These are phyloP conservation scores for Fusarium penzigii DNA, from an alignment of 2,329 filamentous ascomycete species.

Conservation along the genomic window DNA sequence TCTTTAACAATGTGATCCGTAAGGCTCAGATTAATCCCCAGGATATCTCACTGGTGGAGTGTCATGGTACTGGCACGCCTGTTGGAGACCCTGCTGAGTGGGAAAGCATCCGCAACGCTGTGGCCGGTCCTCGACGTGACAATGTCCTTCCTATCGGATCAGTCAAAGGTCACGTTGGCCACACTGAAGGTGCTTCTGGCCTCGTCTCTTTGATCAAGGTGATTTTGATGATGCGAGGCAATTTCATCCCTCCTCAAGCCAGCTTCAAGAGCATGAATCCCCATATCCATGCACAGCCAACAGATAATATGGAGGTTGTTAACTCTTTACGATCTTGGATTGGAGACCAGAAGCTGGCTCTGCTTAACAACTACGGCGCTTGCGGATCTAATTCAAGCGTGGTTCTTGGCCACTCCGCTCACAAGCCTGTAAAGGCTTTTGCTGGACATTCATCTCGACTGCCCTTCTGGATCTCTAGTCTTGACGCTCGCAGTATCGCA, in stretches of 20 bases:
- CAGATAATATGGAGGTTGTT: constrained; percentile 15
- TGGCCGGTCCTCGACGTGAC: constrained; percentile 14
- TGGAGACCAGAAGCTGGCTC: constrained; percentile 19
- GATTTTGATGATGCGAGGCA: constrained; percentile 33
- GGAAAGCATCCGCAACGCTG: constrained; percentile 11
- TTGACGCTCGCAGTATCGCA: too few relatives aligned
- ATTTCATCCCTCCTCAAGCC: constrained; percentile 24
- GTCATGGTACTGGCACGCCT: constrained; percentile 54
- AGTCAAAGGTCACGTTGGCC: constrained; percentile 35
- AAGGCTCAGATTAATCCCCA: constrained; percentile 32
- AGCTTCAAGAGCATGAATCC: constrained; percentile 31
- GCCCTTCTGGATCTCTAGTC: too few relatives aligned
- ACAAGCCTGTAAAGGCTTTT: neutral
- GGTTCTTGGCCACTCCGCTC: constrained; percentile 14
- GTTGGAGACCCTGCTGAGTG: constrained; percentile 53
- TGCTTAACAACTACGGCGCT: constrained; percentile 40
- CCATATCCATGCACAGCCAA: constrained; percentile 22
- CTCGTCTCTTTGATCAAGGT: constrained; percentile 34
- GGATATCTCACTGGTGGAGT: constrained; percentile 41
- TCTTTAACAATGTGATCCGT: neutral
- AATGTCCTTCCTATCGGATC: constrained; percentile 21
- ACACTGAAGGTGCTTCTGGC: constrained; percentile 31
- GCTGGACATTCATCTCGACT: too few relatives aligned
- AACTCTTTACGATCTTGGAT: constrained; percentile 18
- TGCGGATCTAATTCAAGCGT: constrained; percentile 37